A percentile compares a stretch with the other conserved stretches of the same genome.
These are phyloP conservation scores for Cladosporium austrohemisphaericum DNA, from an alignment of 2,329 filamentous ascomycete species.

Conservation along the genomic window DNA sequence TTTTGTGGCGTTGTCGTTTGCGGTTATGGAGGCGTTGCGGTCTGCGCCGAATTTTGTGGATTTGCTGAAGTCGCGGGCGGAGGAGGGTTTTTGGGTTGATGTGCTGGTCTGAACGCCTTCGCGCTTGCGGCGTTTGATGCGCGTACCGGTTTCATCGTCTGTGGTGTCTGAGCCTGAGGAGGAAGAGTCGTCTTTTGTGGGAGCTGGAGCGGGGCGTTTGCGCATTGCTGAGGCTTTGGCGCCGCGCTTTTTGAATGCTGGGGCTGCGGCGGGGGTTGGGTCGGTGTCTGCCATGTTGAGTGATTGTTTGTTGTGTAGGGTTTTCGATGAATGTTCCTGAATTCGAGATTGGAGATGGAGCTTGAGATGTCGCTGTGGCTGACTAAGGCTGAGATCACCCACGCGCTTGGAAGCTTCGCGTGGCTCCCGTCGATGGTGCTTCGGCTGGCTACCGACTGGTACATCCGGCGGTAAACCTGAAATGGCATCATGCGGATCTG, in stretches of 20 bases:
- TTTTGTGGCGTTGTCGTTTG: conserved; percentile 84
- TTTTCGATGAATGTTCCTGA: no score
- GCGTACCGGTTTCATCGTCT: conserved; percentile 65
- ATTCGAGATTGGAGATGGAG: no score
- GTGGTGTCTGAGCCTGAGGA: conserved; percentile 63
- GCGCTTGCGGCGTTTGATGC: conserved; percentile 75
- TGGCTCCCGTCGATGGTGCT: no score
- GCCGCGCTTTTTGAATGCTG: conserved; percentile 81
- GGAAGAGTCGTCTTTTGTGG: conserved; percentile 53
- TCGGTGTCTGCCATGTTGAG: conserved; percentile 33
- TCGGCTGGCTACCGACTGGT: no score
- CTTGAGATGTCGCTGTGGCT: no score
- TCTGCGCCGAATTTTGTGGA: conserved; percentile 53
- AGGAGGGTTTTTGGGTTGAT: conserved; percentile 46
- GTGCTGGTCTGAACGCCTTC: conserved; percentile 63
- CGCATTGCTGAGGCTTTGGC: conserved; percentile 73
- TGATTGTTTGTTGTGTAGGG: no score
- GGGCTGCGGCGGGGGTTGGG: conserved; percentile 35
- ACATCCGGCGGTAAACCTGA: no score
- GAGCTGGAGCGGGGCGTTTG: conserved; percentile 76
- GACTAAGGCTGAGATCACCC: no score
- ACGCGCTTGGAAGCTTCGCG: no score
- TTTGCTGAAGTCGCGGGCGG: conserved; percentile 30
- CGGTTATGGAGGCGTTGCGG: conserved; percentile 58
- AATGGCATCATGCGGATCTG: no score